These are phyloP conservation scores for Trichoderma asperellum DNA, from an alignment of 2,329 filamentous ascomycete genomes.

Conservation along the genomic window DNA sequence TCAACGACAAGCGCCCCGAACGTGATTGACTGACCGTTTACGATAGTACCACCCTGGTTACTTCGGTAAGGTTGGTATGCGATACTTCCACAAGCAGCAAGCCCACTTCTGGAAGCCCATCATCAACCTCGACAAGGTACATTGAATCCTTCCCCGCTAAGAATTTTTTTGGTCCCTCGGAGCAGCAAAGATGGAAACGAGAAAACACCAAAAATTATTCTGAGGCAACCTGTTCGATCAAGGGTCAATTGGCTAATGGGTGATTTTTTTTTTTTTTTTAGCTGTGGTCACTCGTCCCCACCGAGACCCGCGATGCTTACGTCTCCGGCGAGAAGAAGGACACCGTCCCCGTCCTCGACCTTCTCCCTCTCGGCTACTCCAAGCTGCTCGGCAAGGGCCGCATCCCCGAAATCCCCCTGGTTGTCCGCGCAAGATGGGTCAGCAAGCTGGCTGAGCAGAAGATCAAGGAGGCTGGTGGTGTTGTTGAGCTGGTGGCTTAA, in stretches of 20 bases:
- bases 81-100: conserved; percentile 94
- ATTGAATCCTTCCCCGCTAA: conserved; percentile 31
- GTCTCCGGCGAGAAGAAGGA: conserved; percentile 77
- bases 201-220: background rate
- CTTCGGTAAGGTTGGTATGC: conserved; percentile 97
- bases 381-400: conserved; percentile 99
- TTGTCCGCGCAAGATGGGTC: conserved; percentile 94
- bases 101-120: conserved; percentile 98
- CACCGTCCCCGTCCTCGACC: conserved; percentile 96
- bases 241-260: conserved; percentile 37
- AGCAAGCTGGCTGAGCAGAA: conserved; percentile 97
- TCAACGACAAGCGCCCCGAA: conserved; percentile 18
- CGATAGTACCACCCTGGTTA: conserved; percentile 91
- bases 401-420: conserved; percentile 87
- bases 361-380: conserved; percentile 94
- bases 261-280: conserved; percentile 42
- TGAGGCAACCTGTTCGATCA: background rate
- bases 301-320: conserved; percentile 93
- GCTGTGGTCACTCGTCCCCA: conserved; percentile 95
- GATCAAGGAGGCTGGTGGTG: conserved; percentile 97
- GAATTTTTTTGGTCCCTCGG: conserved; percentile 14
- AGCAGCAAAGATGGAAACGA: background rate
- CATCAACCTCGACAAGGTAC: conserved; percentile 98
- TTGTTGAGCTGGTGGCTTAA: conserved; percentile 91
- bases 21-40: conserved; percentile 37